phyloP scores from a whole-genome alignment of 2,329 filamentous ascomycete species.

The Sarocladiaceae sp. region DNA sequence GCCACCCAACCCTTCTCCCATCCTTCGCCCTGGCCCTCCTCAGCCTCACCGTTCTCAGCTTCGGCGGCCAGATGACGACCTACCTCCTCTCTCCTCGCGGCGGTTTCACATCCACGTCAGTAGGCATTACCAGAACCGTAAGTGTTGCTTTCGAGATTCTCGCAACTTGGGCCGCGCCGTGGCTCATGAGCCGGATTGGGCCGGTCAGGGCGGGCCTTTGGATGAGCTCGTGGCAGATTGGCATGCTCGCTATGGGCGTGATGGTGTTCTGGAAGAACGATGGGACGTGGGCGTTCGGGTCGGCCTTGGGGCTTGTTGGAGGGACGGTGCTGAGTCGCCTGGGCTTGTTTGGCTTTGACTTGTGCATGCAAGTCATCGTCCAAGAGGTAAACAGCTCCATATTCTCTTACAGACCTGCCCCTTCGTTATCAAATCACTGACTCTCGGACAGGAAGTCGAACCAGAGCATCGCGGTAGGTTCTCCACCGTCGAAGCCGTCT shows the following conservation, averaged over 20 bases:
- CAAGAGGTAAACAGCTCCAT: slow-evolving; percentile 46
- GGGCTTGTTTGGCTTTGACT: slow-evolving; percentile 56
- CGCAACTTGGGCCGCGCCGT: slow-evolving; percentile 55
- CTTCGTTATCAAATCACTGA: neutral
- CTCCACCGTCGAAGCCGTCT: slow-evolving; percentile 59
- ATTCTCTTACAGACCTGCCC: no score
- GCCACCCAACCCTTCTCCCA: slow-evolving; percentile 50
- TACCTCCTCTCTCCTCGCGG: slow-evolving; percentile 51
- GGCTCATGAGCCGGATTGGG: slow-evolving; percentile 48
- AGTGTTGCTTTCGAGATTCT: slow-evolving; percentile 50
- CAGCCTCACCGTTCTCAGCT: slow-evolving; percentile 55
- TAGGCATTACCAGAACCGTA: slow-evolving; percentile 46
- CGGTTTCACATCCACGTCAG: slow-evolving; percentile 44
- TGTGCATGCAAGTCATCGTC: slow-evolving; percentile 53
- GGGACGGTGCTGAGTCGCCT: slow-evolving; percentile 50
- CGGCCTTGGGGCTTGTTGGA: slow-evolving; percentile 41
- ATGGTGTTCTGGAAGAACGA: slow-evolving; percentile 31
- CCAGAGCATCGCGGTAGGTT: slow-evolving; percentile 57
- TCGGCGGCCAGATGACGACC: slow-evolving; percentile 58
- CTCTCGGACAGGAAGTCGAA: slow-evolving; percentile 46
- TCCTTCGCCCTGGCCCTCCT: slow-evolving; percentile 54
- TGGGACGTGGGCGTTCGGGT: slow-evolving; percentile 21
- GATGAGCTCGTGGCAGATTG: slow-evolving; percentile 63
- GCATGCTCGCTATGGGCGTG: slow-evolving; percentile 41
- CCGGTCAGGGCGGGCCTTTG: slow-evolving; percentile 62